A percentile compares a stretch with the other conserved stretches of the same genome.
Evolutionary conservation across 768 basidiomycete genomes (phyloP).

Genomic region (Hypholoma sublateritium): DNA sequence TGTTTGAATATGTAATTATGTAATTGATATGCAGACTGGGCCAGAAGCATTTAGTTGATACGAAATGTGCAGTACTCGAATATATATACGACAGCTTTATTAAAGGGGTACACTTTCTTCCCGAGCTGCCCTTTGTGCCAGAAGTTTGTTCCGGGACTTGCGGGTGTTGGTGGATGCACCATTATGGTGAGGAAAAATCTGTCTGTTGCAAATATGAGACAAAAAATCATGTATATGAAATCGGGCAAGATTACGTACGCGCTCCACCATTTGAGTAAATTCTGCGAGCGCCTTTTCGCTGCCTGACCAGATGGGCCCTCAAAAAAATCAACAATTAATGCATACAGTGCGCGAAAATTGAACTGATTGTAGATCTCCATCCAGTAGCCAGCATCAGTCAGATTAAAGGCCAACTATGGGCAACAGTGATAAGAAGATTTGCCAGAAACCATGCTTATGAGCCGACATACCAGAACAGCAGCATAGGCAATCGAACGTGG

Average conservation of each 20-base stretch:
- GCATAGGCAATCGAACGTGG: constrained; percentile 27
- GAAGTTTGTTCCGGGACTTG: too few relatives aligned
- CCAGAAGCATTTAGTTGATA: too few relatives aligned
- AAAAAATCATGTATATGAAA: too few relatives aligned
- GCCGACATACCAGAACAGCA: constrained; percentile 23
- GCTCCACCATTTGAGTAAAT: not conserved
- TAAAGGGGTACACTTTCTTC: too few relatives aligned
- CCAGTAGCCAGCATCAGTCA: constrained; percentile 19
- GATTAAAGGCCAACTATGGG: constrained; percentile 19
- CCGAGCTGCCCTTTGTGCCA: too few relatives aligned
- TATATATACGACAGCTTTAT: too few relatives aligned
- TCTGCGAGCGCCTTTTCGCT: not conserved
- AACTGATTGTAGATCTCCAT: constrained; percentile 17
- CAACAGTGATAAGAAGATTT: not conserved
- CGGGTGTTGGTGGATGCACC: too few relatives aligned
- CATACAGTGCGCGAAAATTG: constrained; percentile 21
- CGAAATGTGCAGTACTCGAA: too few relatives aligned
- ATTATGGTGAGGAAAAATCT: too few relatives aligned
- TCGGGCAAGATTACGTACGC: not conserved
- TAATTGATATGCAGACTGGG: too few relatives aligned
- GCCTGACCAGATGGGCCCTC: constrained; percentile 10
- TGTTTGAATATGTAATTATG: too few relatives aligned
- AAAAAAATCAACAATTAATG: constrained; percentile 25
- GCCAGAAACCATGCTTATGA: not conserved
- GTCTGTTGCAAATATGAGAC: too few relatives aligned